Conservation (phyloP, 768 basidiomycete genomes). For the Neoboletus subvelutipes region DNA sequence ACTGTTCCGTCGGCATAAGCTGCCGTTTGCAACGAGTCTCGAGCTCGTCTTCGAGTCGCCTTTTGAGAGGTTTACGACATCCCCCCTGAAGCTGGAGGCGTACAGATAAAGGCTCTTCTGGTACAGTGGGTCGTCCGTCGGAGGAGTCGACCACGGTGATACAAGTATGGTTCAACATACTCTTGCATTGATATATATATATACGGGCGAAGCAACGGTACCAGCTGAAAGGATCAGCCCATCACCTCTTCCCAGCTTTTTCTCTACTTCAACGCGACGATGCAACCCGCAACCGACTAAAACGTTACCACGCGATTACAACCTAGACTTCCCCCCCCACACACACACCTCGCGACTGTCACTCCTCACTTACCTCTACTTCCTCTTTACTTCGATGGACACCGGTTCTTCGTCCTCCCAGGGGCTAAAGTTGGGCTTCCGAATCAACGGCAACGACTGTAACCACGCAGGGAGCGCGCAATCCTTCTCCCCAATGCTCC, state of each 20-base stretch:
- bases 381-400: conserved; percentile 18
- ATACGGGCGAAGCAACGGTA: conserved; percentile 25
- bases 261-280: conserved; percentile 14
- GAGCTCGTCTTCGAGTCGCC: background rate
- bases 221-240: conserved; percentile 26
- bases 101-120: conserved; percentile 12
- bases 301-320: conserved; percentile 14
- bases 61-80: background rate
- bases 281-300: conserved; percentile 14
- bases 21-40: background rate
- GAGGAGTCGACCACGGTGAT: background rate
- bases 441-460: conserved; percentile 59
- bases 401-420: conserved; percentile 72
- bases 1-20: background rate
- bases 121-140: background rate
- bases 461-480: conserved; percentile 63
- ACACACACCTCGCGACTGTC: background rate
- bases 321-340: background rate
- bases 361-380: conserved; percentile 18
- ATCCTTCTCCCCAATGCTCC: conserved; percentile 25
- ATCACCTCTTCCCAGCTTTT: conserved; percentile 13
- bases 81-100: background rate
- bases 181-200: conserved; percentile 34
- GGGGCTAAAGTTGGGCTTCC: conserved; percentile 76
- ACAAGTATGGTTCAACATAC: conserved; percentile 26